These are phyloP conservation scores for Parmelia sp. DNA, from an alignment of 495 filamentous ascomycete genomes.

Conservation along the genomic window DNA sequence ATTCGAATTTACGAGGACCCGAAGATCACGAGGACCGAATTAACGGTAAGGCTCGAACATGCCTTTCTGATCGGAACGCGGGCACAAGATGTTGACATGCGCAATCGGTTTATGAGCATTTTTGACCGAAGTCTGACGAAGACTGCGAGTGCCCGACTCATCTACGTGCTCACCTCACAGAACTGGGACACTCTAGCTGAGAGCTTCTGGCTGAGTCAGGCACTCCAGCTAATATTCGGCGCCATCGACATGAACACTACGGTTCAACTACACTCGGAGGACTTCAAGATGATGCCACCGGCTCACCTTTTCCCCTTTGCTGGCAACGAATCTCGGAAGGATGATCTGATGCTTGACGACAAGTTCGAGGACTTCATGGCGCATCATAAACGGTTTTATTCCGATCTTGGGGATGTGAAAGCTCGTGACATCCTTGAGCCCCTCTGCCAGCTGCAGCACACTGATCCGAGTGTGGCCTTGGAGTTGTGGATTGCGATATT, in stretches of 20 bases:
- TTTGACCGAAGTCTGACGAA: slow-evolving; percentile 88
- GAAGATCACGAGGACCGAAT: slow-evolving; percentile 87
- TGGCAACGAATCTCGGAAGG: slow-evolving; percentile 63
- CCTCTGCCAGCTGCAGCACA: slow-evolving; percentile 88
- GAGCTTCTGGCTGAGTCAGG: slow-evolving; percentile 94
- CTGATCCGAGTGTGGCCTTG: slow-evolving; percentile 70
- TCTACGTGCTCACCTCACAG: slow-evolving; percentile 84
- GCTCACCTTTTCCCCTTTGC: slow-evolving; percentile 59
- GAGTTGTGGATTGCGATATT: slow-evolving; percentile 87
- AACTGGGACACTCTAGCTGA: slow-evolving; percentile 95
- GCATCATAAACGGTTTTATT: slow-evolving; percentile 71
- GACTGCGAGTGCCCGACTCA: slow-evolving; percentile 74
- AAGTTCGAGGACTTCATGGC: slow-evolving; percentile 74
- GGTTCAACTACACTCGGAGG: slow-evolving; percentile 69
- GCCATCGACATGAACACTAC: slow-evolving; percentile 76
- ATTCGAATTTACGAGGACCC: slow-evolving; percentile 96
- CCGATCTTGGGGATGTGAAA: slow-evolving; percentile 74
- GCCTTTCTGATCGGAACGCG: slow-evolving; percentile 94
- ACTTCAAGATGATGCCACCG: slow-evolving; percentile 69
- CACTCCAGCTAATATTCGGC: slow-evolving; percentile 82
- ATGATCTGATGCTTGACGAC: slow-evolving; percentile 68
- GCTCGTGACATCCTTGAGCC: slow-evolving; percentile 84
- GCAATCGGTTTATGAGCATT: slow-evolving; percentile 89
- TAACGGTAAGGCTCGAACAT: slow-evolving; percentile 94
- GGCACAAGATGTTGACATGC: slow-evolving; percentile 93